These are phyloP conservation scores for Cercis canadensis DNA, from an alignment of 306 rosid species.

Conservation along the genomic window DNA sequence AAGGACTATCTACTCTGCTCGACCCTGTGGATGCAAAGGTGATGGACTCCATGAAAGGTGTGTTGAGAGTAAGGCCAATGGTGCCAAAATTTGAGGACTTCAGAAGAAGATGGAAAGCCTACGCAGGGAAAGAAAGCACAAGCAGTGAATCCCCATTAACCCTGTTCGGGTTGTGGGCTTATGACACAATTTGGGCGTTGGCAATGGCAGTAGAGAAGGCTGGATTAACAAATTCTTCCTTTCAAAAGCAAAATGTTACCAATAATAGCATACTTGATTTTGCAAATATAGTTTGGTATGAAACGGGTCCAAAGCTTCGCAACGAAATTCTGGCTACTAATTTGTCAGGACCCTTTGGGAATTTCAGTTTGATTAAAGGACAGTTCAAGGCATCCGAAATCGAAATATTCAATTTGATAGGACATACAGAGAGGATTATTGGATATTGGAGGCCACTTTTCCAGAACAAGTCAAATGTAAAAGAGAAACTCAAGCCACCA, in stretches of 20 bases:
- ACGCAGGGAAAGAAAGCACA: no score
- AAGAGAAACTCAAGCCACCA: conserved; percentile 20
- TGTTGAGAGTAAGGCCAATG: conserved; percentile 45
- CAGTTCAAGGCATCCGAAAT: conserved; percentile 36
- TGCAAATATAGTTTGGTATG: no score
- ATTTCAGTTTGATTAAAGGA: conserved; percentile 36
- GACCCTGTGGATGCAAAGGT: conserved; percentile 13
- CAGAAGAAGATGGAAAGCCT: conserved; percentile 13
- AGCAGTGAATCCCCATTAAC: not conserved
- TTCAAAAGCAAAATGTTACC: not conserved
- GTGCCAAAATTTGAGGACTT: conserved; percentile 29
- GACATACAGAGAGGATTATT: conserved; percentile 34
- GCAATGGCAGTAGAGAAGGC: conserved; percentile 35
- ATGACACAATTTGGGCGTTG: conserved; percentile 46
- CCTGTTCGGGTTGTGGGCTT: conserved; percentile 43
- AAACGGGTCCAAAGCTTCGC: not conserved
- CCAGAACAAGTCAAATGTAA: not conserved
- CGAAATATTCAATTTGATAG: conserved; percentile 43
- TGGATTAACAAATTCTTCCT: not conserved
- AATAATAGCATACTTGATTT: no score
- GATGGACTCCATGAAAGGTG: conserved; percentile 50
- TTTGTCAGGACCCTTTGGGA: conserved; percentile 39
- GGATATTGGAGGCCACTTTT: conserved; percentile 44
- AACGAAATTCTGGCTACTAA: not conserved
- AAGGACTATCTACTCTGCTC: conserved; percentile 37